These are phyloP conservation scores for Mytilinidion resinicola DNA, from an alignment of 495 filamentous ascomycete genomes.

Conservation along the genomic window DNA sequence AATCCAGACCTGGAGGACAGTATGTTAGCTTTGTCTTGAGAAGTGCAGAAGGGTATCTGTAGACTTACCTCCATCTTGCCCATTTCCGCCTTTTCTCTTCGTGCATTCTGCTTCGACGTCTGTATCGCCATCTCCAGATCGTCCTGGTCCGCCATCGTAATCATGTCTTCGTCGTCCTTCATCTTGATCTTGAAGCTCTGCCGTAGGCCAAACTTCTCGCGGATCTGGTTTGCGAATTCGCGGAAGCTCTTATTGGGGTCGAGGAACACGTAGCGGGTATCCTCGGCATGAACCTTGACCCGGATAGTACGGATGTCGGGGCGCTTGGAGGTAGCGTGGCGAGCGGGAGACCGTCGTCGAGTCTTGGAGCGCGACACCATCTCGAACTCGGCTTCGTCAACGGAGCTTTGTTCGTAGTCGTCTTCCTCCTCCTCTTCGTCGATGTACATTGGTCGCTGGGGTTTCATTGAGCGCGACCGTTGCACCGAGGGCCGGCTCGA, in stretches of 20 bases:
- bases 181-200: slow-evolving; percentile 75
- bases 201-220: slow-evolving; percentile 74
- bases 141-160: slow-evolving; percentile 94
- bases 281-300: slow-evolving; percentile 84
- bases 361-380: slow-evolving; percentile 50
- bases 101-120: slow-evolving; percentile 58
- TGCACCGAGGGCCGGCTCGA: not conserved
- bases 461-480: slow-evolving; percentile 20
- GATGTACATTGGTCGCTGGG: slow-evolving; percentile 48
- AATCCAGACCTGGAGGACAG: slow-evolving; percentile 25
- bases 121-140: slow-evolving; percentile 82
- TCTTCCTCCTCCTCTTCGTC: slow-evolving; percentile 46
- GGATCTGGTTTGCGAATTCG: slow-evolving; percentile 68
- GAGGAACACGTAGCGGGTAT: slow-evolving; percentile 93
- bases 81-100: slow-evolving; percentile 69
- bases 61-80: slow-evolving; percentile 90
- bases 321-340: slow-evolving; percentile 29
- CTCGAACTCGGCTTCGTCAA: slow-evolving; percentile 75
- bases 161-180: slow-evolving; percentile 82
- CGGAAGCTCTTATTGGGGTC: slow-evolving; percentile 62
- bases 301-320: slow-evolving; percentile 56
- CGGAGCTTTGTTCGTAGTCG: slow-evolving; percentile 53
- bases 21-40: not conserved
- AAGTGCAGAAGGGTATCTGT: slow-evolving; percentile 10
- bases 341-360: slow-evolving; percentile 21